These are phyloP conservation scores for Fusarium penzigii DNA, from an alignment of 2,329 filamentous ascomycete species.

Conservation along the genomic window DNA sequence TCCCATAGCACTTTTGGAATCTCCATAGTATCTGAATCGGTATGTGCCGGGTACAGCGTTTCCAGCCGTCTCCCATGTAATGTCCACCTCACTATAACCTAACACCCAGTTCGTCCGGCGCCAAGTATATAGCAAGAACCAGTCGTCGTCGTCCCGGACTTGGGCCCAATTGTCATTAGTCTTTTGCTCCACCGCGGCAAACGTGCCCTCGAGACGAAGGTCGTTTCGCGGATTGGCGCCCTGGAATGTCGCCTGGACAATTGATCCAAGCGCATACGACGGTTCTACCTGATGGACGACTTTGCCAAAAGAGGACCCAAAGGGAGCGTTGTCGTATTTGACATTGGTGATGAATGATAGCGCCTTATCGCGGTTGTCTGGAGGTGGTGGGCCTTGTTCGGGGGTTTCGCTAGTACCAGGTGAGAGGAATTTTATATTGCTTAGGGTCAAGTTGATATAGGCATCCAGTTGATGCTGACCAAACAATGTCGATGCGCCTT, in stretches of 20 bases:
- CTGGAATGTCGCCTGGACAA: slow-evolving; percentile 71
- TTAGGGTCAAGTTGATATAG: slow-evolving; percentile 82
- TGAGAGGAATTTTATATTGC: slow-evolving; percentile 46
- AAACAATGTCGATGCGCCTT: slow-evolving; percentile 92
- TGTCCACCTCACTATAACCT: slow-evolving; percentile 74
- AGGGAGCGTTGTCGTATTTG: slow-evolving; percentile 67
- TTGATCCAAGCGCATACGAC: slow-evolving; percentile 50
- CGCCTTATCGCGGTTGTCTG: slow-evolving; percentile 75
- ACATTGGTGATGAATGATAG: slow-evolving; percentile 81
- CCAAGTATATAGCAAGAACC: slow-evolving; percentile 83
- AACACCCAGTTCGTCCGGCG: slow-evolving; percentile 67
- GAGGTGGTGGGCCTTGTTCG: slow-evolving; percentile 47
- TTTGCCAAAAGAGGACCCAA: slow-evolving; percentile 71
- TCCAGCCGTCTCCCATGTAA: slow-evolving; percentile 69
- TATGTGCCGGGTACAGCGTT: slow-evolving; percentile 62
- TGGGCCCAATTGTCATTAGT: slow-evolving; percentile 57
- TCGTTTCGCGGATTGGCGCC: slow-evolving; percentile 92
- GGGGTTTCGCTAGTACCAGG: slow-evolving; percentile 49
- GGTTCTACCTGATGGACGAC: slow-evolving; percentile 54
- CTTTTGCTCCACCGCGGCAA: slow-evolving; percentile 71
- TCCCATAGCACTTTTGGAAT: slow-evolving; percentile 62
- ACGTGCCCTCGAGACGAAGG: slow-evolving; percentile 75
- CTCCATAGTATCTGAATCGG: slow-evolving; percentile 80
- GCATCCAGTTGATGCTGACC: slow-evolving; percentile 70
- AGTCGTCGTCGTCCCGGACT: slow-evolving; percentile 75